Percentiles rank a stretch among this genome's conserved stretches.
These are phyloP conservation scores for Kregervanrija pseudodelftensis DNA, from an alignment of 805 yeast genomes.

Conservation along the genomic window DNA sequence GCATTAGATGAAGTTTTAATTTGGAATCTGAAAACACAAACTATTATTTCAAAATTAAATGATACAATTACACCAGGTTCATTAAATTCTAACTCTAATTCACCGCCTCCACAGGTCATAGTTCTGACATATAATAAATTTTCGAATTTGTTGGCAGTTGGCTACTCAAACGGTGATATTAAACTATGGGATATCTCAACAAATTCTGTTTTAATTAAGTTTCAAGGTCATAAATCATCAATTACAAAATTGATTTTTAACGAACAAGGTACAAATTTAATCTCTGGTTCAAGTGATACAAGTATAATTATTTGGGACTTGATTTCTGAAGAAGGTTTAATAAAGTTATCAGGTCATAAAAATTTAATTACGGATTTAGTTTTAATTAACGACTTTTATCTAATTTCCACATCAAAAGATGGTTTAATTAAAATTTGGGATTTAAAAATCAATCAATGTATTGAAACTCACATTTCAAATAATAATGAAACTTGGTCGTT, in stretches of 20 bases:
- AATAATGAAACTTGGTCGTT: conserved; percentile 90
- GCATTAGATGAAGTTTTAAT: conserved; percentile 80
- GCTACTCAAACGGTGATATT: conserved; percentile 83
- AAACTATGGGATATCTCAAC: conserved; percentile 88
- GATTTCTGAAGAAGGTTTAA: conserved; percentile 84
- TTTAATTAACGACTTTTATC: conserved; percentile 43
- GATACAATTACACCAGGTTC: conserved; percentile 73
- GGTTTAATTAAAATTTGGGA: conserved; percentile 95
- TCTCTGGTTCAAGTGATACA: conserved; percentile 84
- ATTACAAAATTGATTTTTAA: conserved; percentile 70
- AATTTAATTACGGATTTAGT: conserved; percentile 77
- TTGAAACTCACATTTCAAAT: conserved; percentile 93
- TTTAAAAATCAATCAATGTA: conserved; percentile 75
- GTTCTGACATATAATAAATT: conserved; percentile 50
- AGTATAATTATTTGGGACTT: conserved; percentile 89
- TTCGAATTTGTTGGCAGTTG: conserved; percentile 75
- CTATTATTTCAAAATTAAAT: conserved; percentile 44
- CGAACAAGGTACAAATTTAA: conserved; percentile 70
- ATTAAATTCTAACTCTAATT: conserved; percentile 51
- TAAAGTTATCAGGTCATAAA: conserved; percentile 81
- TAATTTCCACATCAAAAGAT: conserved; percentile 77
- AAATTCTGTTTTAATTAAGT: conserved; percentile 66
- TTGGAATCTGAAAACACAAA: conserved; percentile 94
- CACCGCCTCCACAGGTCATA: conserved; percentile 61
- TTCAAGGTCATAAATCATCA: conserved; percentile 86